Base-by-base conservation (phyloP, 108 stramenopile genomes). In the Cyclostephanos tholiformis region DNA sequence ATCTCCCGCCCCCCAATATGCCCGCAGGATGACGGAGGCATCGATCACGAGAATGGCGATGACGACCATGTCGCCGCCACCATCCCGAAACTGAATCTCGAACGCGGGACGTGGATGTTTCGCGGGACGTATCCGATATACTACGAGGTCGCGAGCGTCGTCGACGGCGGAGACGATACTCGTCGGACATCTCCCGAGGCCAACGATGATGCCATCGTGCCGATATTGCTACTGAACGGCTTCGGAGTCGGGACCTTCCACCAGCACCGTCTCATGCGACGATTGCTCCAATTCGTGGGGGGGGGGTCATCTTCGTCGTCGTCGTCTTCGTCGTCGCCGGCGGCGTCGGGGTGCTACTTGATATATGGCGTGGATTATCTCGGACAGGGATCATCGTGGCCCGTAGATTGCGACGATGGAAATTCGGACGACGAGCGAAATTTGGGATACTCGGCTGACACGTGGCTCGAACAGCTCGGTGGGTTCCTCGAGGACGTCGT, bases 221-320 rank as follows among this genome's bases (percentile, higher is more conserved):
- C 59, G 19, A 29, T 60, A 67, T 52, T 56, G 67, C 32, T 29
- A 4, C 30, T 29, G 16, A 60, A 60, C 30, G 94, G 94, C 23
- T 95, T 95, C 63, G 94, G 94, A 23, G 94, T 95, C 3, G 94
- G 91, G n/a, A 82, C 87, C 35, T 92, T 91, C 68, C 94, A 95
- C 72, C 94, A 95, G 60, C 86, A 92, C 68, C 75, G 90, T n/a
- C 71, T 95, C n/a, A 86, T 93, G 66, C 77, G 69, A 53, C 60
- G 76, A 36, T 52, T 91, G 17, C 41, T 87, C 0, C 10, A 49
- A 0, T 17, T 60, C 20, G 36, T 74, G n/a, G 71, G 32, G 27
- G 43, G 71, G 55, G 71, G 36, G 52, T 30, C 17, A 67, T 69
- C 7, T 41, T 6, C 53, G 61, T 1, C 60, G 62, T 48, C 38